phyloP scores from a whole-genome alignment of 805 yeast species.

The Yarrowia yakushimensis region DNA sequence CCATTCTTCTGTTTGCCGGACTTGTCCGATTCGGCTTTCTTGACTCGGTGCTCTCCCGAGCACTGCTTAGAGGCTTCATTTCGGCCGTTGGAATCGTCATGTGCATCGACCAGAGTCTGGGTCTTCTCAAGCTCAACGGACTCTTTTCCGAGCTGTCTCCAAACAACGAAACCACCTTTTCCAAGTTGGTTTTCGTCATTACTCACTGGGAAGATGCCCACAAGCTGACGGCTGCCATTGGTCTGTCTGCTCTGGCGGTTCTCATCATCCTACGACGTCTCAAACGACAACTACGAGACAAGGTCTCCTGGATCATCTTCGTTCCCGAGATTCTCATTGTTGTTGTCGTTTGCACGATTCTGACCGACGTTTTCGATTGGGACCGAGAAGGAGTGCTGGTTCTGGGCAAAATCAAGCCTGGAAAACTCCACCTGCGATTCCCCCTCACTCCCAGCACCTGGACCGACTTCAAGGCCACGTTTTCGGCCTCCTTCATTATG shows the following conservation, averaged over 20 bases:
- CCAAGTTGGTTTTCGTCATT: constrained; percentile 58
- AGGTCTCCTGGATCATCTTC: constrained; percentile 49
- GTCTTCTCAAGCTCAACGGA: constrained; percentile 63
- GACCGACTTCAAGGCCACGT: constrained; percentile 50
- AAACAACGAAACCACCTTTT: constrained; percentile 62
- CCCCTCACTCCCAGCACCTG: constrained; percentile 54
- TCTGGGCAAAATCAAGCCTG: constrained; percentile 62
- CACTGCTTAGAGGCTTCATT: constrained; percentile 76
- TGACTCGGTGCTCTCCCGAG: constrained; percentile 73
- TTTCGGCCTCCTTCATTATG: constrained; percentile 69
- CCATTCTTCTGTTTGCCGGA: constrained; percentile 67
- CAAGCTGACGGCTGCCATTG: constrained; percentile 57
- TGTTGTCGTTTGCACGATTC: constrained; percentile 57
- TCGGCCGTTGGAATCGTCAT: constrained; percentile 82
- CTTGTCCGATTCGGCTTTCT: constrained; percentile 80
- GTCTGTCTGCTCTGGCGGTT: constrained; percentile 49
- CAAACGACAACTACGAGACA: constrained; percentile 40
- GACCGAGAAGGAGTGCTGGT: constrained; percentile 52
- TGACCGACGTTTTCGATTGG: constrained; percentile 45
- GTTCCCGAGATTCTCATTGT: constrained; percentile 82
- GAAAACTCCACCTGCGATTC: constrained; percentile 48
- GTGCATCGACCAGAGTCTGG: constrained; percentile 70
- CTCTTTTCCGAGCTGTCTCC: constrained; percentile 42
- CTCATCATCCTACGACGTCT: constrained; percentile 45
- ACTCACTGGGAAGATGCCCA: constrained; percentile 50